These are phyloP conservation scores for Anisodus acutangulus DNA, from an alignment of 257 asterid genomes.

Conservation along the genomic window DNA sequence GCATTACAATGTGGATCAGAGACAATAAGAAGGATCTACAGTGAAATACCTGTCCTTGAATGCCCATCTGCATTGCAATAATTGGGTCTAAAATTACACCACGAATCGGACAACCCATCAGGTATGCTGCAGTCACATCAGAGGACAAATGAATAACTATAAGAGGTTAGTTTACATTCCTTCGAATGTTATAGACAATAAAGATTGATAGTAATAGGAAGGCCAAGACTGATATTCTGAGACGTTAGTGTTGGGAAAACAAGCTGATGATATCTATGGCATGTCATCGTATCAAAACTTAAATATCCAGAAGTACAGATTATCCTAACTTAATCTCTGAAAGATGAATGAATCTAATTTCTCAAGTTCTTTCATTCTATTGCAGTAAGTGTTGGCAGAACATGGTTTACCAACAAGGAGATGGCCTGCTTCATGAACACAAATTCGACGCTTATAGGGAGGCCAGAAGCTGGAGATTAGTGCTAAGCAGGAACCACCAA, in stretches of 20 bases:
- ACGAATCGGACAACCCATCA: conserved; percentile 96
- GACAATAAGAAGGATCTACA: conserved; percentile 3
- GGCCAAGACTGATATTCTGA: neutral
- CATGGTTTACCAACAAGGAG: conserved; percentile 78
- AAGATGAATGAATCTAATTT: neutral
- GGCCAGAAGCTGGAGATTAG: conserved; percentile 96
- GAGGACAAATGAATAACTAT: neutral
- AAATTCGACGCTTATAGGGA: conserved; percentile 85
- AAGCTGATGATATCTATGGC: conserved; percentile 25
- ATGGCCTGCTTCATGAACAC: conserved; percentile 98
- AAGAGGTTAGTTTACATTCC: conserved; percentile 10
- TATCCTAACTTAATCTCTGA: neutral
- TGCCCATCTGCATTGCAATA: conserved; percentile 93
- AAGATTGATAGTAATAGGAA: neutral
- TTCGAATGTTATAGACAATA: neutral
- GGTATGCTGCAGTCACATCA: conserved; percentile 71
- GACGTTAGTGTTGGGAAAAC: neutral
- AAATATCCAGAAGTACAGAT: neutral
- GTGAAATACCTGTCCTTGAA: conserved; percentile 88
- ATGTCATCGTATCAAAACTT: neutral
- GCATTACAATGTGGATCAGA: neutral
- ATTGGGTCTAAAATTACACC: conserved; percentile 93
- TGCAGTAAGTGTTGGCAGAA: conserved; percentile 26
- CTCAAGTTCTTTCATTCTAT: conserved; percentile 8
- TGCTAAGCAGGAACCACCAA: conserved; percentile 93